Percentiles rank a stretch among this genome's conserved stretches.
Evolutionary conservation across 305 asterid species (phyloP).

Genomic region (Plantago coronopus): DNA sequence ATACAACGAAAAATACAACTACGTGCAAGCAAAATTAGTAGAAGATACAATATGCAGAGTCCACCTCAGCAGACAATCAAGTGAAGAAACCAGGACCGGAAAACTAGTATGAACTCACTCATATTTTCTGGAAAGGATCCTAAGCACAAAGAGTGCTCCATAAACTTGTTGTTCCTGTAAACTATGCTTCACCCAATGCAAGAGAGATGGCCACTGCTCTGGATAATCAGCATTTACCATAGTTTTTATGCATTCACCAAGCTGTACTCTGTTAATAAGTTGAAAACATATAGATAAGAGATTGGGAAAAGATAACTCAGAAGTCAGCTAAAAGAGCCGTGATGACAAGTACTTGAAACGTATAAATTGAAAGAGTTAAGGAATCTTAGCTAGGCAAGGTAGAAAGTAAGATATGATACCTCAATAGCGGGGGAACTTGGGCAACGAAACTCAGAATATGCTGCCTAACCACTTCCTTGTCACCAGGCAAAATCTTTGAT

Average conservation of each 20-base stretch:
- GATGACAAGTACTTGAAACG: constrained; percentile 17
- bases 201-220: constrained; percentile 92
- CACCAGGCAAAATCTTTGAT: constrained; percentile 69
- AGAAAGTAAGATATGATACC: constrained; percentile 39
- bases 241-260: constrained; percentile 93
- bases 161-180: constrained; percentile 91
- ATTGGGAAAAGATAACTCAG: neutral
- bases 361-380: constrained; percentile 5
- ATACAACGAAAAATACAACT: too few relatives aligned
- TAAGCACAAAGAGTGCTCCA: constrained; percentile 86
- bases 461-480: constrained; percentile 91
- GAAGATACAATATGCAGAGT: neutral
- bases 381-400: neutral
- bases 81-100: constrained; percentile 1
- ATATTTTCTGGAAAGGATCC: constrained; percentile 89
- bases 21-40: too few relatives aligned
- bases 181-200: constrained; percentile 88
- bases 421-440: constrained; percentile 79
- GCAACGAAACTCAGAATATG: constrained; percentile 64
- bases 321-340: constrained; percentile 16
- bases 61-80: neutral
- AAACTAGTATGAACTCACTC: constrained; percentile 57
- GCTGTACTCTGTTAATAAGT: constrained; percentile 66
- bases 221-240: constrained; percentile 87
- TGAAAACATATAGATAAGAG: constrained; percentile 6